Base-by-base conservation (phyloP, 805 yeast species). In the Lachancea nothofagi region DNA sequence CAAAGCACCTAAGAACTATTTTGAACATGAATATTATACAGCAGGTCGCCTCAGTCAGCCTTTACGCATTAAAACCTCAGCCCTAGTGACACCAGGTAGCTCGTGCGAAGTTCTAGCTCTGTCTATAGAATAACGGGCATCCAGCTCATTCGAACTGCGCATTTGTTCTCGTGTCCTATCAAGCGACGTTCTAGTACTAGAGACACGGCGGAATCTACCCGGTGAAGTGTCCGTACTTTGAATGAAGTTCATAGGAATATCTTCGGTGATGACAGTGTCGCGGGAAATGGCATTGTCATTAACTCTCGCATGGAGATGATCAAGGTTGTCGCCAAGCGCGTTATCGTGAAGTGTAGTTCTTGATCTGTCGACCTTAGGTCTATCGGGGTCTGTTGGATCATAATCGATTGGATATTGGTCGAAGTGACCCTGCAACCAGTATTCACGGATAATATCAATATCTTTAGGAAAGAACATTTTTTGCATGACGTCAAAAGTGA, bases 351-450 rank as follows among this genome's bases (percentile, higher is more conserved):
- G 14, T 4, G 57, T 60, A 17, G 54, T 51, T 5, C 67, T 57
- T 51, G 75, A 72, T 35, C 71, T 65, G 29, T 77, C 66, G 22
- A 81, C 65, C 44, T 70, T 71, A 12, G 67, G 69, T 49, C 83
- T 70, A 44, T 78, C 64, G 22, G 89, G 86, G 60, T 83, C 89
- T 2, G 94, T 83, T 31, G 94, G 94, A 57, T 83, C 94, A 55
- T 80, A 83, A 39, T 74, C 71, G 8, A 57, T 63, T 8, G 88
- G 88, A 55, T 78, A 83, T 26, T 71, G 76, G 43, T 68, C 77
- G 51, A 74, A 83, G 49, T 80, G 83, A 33, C 93, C 93, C 40
- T 71, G 67, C 19, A 61, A 61, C 49, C 77, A 79, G 61, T 84
- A 73, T 60, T 84, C 93, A 52, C 93, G 65, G 40, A 84, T 71